phyloP scores from a whole-genome alignment of 2,329 filamentous ascomycete genomes.

The Exophiala sideris region DNA sequence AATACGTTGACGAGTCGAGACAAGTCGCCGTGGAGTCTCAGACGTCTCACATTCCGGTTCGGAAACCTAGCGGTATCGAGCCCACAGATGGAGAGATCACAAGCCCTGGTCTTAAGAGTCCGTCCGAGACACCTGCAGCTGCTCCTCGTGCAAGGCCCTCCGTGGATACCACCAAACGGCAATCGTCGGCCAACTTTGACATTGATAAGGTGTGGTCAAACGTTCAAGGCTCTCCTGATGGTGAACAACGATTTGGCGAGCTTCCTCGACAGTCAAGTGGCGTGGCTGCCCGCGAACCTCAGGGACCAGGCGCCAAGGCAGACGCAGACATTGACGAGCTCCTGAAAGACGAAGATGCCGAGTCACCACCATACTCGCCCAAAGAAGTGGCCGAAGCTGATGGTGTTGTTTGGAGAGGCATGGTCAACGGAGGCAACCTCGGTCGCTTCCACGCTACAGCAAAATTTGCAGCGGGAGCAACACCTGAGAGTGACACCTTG shows the following conservation, averaged over 20 bases:
- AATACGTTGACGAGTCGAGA: slow-evolving; percentile 74
- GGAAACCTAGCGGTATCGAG: slow-evolving; percentile 29
- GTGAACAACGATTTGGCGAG: slow-evolving; percentile 41
- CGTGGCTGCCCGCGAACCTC: slow-evolving; percentile 25
- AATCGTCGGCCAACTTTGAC: slow-evolving; percentile 66
- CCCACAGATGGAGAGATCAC: slow-evolving; percentile 35
- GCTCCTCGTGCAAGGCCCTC: slow-evolving; percentile 32
- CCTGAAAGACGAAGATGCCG: slow-evolving; percentile 75
- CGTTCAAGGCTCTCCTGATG: slow-evolving; percentile 53
- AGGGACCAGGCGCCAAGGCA: slow-evolving; percentile 52
- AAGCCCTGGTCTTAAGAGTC: slow-evolving; percentile 28
- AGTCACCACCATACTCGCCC: slow-evolving; percentile 79
- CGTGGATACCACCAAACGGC: slow-evolving; percentile 47
- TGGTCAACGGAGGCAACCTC: slow-evolving; percentile 70
- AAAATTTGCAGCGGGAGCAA: slow-evolving; percentile 76
- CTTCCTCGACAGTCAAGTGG: slow-evolving; percentile 45
- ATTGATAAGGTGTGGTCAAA: slow-evolving; percentile 82
- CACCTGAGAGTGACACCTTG: slow-evolving; percentile 42
- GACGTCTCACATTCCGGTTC: slow-evolving; percentile 45
- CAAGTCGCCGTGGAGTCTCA: slow-evolving; percentile 47
- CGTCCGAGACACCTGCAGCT: slow-evolving; percentile 4
- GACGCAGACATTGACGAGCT: slow-evolving; percentile 90
- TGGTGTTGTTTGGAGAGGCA: slow-evolving; percentile 74
- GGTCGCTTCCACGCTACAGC: slow-evolving; percentile 74
- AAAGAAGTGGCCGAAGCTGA: slow-evolving; percentile 69